Evolutionary conservation across 352 stramenopile genomes (phyloP), one percentile per base, ranked within the genome.

Genomic region (Phytophthora palmivora): DNA sequence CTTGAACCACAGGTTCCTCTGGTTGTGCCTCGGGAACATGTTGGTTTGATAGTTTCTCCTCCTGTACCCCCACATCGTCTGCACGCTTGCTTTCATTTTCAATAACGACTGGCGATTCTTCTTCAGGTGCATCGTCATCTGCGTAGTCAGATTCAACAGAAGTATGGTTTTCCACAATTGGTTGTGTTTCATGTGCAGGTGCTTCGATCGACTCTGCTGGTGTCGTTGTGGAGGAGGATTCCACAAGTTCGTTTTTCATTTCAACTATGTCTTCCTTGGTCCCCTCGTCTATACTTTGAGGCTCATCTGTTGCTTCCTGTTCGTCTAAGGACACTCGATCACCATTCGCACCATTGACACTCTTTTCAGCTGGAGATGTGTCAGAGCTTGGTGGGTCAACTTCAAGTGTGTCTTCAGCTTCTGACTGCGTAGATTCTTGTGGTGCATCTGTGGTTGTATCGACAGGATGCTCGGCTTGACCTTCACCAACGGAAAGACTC

Each of bases 111-210:
- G 54, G 52, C 19, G 44, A 9, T 47, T 70, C 43, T 41, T 54
- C 55, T 39, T 5, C 30, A 33, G 46, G 28, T 6, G 18, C 12
- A 15, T 66, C 55, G 28, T 21, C 54, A 14, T 57, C 43, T 32
- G 22, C 38, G 18, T 62, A 55, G 19, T 58, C 48, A 45, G 38
- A n/a, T 36, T 66, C 14, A 8, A 21, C 12, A 14, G 52, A 16
- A 19, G 16, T 19, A 37, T 62, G 21, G 1, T 54, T 42, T 15
- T 47, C 38, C 15, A 18, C 15, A 38, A 10, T 16, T 36, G 18
- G 24, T 45, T 57, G 48, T 15, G 24, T 15, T 42, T 70, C 52
- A 36, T 50, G 19, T 36, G 41, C 16, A 38, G 32, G 1, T 28
- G 26, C 12, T 9, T 14, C 2, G 16, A 24, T 22, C 2, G 24